Conservation (phyloP, 768 basidiomycete species). For the Tylopilus sp. region DNA sequence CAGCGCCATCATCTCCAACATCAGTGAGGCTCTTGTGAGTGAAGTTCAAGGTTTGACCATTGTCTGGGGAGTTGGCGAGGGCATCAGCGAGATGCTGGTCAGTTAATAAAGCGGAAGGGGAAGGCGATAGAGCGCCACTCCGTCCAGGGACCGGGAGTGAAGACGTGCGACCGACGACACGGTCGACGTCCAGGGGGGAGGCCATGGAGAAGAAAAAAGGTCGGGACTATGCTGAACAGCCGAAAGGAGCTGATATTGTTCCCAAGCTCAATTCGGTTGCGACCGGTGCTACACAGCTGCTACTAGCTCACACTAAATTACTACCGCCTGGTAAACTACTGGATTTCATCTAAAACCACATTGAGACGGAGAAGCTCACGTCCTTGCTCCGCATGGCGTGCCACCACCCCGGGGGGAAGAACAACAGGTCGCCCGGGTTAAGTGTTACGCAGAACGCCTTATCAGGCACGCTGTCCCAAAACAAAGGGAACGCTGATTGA, state of each 20-base stretch:
- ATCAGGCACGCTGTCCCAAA: conserved; percentile 55
- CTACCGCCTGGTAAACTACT: conserved; percentile 23
- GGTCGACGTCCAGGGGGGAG: conserved; percentile 29
- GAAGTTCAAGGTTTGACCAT: conserved; percentile 81
- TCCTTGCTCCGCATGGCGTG: conserved; percentile 85
- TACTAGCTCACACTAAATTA: conserved; percentile 1
- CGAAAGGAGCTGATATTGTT: conserved; percentile 13
- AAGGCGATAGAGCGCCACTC: conserved; percentile 27
- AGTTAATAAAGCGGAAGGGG: conserved; percentile 43
- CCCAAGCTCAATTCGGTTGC: conserved; percentile 27
- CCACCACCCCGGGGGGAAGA: conserved; percentile 94
- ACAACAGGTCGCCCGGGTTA: conserved; percentile 79
- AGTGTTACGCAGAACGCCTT: conserved; percentile 60
- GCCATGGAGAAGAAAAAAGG: not conserved
- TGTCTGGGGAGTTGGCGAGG: conserved; percentile 62
- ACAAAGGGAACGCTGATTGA: conserved; percentile 42
- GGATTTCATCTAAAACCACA: conserved; percentile 71
- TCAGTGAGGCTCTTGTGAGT: conserved; percentile 76
- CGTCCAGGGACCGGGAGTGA: conserved; percentile 24
- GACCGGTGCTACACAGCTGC: conserved; percentile 21
- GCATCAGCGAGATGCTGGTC: conserved; percentile 64
- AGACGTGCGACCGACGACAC: conserved; percentile 27
- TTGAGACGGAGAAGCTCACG: conserved; percentile 82
- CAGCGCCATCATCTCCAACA: conserved; percentile 69
- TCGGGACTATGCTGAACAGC: conserved; percentile 7